Evolutionary conservation across 2,329 filamentous ascomycete genomes (phyloP).

Genomic region (Aspergillus uvarum): DNA sequence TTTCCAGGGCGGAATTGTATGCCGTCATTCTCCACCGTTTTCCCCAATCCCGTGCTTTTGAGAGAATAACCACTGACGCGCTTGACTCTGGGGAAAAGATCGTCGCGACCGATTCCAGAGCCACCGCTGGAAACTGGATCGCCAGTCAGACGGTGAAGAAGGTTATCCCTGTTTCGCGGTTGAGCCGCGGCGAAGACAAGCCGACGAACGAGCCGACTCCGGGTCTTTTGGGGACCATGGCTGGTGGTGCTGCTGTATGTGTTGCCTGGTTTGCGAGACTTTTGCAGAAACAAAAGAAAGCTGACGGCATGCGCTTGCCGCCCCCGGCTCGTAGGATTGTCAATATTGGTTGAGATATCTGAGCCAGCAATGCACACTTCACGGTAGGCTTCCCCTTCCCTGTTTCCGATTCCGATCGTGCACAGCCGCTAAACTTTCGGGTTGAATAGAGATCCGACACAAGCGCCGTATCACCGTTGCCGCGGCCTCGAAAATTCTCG

Average conservation of each 20-base stretch:
- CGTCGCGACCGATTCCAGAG: conserved; percentile 94
- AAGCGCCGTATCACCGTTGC: conserved; percentile 98
- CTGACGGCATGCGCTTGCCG: conserved; percentile 12
- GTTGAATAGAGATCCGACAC: conserved; percentile 75
- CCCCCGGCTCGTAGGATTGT: conserved; percentile 66
- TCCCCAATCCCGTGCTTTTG: neutral
- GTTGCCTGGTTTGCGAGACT: neutral
- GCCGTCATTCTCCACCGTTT: conserved; percentile 11
- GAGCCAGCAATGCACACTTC: conserved; percentile 97
- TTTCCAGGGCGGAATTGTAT: conserved; percentile 87
- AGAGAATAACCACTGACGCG: neutral
- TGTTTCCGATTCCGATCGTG: neutral
- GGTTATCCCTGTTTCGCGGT: conserved; percentile 65
- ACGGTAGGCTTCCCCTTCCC: conserved; percentile 52
- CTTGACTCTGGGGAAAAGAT: conserved; percentile 50
- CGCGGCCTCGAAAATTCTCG: conserved; percentile 95
- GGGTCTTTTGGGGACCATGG: conserved; percentile 89
- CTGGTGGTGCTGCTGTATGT: conserved; percentile 82
- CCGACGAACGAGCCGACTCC: conserved; percentile 33
- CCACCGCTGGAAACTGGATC: conserved; percentile 98
- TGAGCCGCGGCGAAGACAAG: conserved; percentile 42
- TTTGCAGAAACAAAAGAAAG: neutral
- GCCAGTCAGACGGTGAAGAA: conserved; percentile 99
- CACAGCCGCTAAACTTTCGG: neutral
- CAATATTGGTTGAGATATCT: conserved; percentile 99